phyloP scores from a whole-genome alignment of 768 basidiomycete genomes.

The Boletus fagicola region DNA sequence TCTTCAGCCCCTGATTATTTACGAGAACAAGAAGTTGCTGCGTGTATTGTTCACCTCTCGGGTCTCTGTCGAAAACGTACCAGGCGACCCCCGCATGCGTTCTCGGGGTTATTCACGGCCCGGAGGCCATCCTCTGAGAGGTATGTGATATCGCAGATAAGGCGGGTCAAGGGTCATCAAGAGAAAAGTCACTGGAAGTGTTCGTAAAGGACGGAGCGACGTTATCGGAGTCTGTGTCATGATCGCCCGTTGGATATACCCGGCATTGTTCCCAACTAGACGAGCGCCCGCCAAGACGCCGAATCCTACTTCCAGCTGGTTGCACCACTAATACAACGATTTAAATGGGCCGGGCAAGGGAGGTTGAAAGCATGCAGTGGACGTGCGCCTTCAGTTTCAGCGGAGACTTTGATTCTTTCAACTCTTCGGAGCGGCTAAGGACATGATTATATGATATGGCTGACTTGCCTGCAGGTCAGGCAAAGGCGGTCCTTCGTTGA shows the following conservation, averaged over 20 bases:
- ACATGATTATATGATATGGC: neutral
- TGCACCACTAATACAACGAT: neutral
- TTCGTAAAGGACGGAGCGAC: neutral
- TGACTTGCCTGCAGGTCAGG: no score
- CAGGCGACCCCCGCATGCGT: neutral
- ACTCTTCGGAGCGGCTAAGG: neutral
- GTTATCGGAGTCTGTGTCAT: neutral
- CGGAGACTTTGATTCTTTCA: neutral
- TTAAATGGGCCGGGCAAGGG: neutral
- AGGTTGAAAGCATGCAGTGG: neutral
- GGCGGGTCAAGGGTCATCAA: neutral
- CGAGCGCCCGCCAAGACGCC: neutral
- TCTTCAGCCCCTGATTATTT: neutral
- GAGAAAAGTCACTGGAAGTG: neutral
- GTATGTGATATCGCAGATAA: neutral
- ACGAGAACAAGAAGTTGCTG: slow-evolving; percentile 3
- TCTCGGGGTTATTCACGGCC: neutral
- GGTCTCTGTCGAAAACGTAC: slow-evolving; percentile 3
- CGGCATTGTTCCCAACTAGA: neutral
- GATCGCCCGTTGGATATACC: neutral
- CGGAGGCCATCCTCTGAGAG: neutral
- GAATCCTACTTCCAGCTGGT: neutral
- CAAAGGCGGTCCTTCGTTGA: no score
- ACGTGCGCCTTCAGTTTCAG: neutral
- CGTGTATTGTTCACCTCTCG: neutral